Conservation (phyloP, 345 rosid species). For the Salix udensis region DNA sequence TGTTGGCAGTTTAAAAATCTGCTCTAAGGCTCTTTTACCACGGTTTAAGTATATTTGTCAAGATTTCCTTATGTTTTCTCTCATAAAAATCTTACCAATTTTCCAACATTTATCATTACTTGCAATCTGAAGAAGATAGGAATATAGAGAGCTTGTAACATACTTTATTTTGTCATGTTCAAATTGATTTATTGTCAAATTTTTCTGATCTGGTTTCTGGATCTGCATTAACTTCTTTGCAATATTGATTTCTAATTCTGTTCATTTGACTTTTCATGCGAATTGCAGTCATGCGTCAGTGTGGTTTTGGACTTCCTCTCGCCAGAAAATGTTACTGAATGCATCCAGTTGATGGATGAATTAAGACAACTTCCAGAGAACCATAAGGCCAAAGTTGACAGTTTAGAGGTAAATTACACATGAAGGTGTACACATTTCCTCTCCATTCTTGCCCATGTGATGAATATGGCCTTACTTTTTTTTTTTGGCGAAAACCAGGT, state of each 20-base stretch:
- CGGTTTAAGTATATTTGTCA: too few relatives aligned
- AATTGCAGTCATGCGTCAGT: slow-evolving; percentile 77
- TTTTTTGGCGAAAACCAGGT: slow-evolving; percentile 43
- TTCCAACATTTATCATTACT: too few relatives aligned
- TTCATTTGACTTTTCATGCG: slow-evolving; percentile 7
- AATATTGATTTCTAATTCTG: slow-evolving; percentile 1
- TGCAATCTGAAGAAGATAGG: too few relatives aligned
- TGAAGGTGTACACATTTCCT: neutral
- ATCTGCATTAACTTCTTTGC: neutral
- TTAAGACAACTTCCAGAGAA: slow-evolving; percentile 63
- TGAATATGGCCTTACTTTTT: neutral
- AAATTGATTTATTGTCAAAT: neutral
- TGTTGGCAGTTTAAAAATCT: neutral
- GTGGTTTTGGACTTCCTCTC: slow-evolving; percentile 83
- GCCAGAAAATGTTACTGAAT: slow-evolving; percentile 64
- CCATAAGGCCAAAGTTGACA: slow-evolving; percentile 57
- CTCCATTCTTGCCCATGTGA: neutral
- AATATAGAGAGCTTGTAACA: too few relatives aligned
- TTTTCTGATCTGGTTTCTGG: neutral
- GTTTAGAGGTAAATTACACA: slow-evolving; percentile 52
- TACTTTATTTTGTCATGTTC: too few relatives aligned
- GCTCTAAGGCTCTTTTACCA: too few relatives aligned
- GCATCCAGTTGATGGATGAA: slow-evolving; percentile 61
- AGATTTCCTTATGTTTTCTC: too few relatives aligned
- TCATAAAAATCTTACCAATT: too few relatives aligned